These are phyloP conservation scores for Ocimum tenuiflorum DNA, from an alignment of 257 asterid species.

Conservation along the genomic window DNA sequence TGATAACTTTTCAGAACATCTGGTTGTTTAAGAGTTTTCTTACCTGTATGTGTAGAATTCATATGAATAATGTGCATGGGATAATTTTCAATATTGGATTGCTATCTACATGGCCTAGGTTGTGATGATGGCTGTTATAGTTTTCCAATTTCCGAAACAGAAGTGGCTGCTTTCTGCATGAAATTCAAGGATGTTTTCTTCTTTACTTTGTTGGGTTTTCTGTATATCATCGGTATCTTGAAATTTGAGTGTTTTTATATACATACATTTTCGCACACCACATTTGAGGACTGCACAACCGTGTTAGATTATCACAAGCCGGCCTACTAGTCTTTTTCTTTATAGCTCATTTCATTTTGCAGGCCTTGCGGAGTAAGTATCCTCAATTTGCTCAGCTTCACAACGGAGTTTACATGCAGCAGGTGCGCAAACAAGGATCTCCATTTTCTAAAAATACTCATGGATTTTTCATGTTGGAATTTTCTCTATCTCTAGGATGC, in stretches of 20 bases:
- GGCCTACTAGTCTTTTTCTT: background rate
- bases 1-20: background rate
- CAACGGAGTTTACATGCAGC: constrained; percentile 95
- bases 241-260: too few relatives aligned
- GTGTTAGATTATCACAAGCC: background rate
- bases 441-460: background rate
- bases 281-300: background rate
- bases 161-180: background rate
- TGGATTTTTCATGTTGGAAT: constrained; percentile 10
- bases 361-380: constrained; percentile 88
- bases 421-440: constrained; percentile 44
- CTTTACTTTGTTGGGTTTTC: background rate
- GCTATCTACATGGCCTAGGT: background rate
- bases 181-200: background rate
- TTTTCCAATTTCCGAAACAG: background rate
- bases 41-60: background rate
- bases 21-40: constrained; percentile 8
- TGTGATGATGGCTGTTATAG: background rate
- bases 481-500: constrained; percentile 64
- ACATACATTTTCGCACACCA: background rate
- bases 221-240: background rate
- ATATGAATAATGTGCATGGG: background rate
- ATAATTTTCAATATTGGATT: background rate
- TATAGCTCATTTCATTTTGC: constrained; percentile 15
- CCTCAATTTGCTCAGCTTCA: constrained; percentile 98